A percentile compares a stretch with the other conserved stretches of the same genome.
These are phyloP conservation scores for Thymus quinquecostatus DNA, from an alignment of 257 asterid genomes.

Conservation along the genomic window DNA sequence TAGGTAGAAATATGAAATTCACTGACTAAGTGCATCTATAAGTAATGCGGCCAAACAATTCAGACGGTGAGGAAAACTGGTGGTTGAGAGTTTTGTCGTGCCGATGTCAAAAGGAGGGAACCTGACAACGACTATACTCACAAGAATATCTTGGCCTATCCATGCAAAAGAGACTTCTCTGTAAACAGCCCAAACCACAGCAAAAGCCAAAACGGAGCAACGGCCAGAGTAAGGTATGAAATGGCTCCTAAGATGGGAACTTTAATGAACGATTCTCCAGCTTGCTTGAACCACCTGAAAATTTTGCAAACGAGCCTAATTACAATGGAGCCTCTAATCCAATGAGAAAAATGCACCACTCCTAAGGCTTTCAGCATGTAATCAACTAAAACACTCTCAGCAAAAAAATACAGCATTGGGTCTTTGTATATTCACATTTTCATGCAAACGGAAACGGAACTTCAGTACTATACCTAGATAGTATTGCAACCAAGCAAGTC, in stretches of 20 bases:
- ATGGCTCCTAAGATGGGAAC: constrained; percentile 41
- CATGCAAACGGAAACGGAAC: constrained; percentile 13
- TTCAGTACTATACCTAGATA: constrained; percentile 57
- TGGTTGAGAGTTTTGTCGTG: neutral
- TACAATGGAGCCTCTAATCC: neutral
- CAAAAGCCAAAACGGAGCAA: constrained; percentile 89
- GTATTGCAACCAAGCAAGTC: constrained; percentile 76
- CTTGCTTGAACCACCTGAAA: constrained; percentile 48
- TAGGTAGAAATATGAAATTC: neutral
- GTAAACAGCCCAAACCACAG: constrained; percentile 81
- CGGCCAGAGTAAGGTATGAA: constrained; percentile 80
- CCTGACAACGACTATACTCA: constrained; percentile 40
- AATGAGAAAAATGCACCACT: constrained; percentile 9
- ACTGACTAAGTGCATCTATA: neutral
- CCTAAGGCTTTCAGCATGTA: neutral
- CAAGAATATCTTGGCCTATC: constrained; percentile 96
- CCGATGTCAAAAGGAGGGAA: constrained; percentile 9
- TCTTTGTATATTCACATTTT: neutral
- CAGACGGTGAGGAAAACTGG: neutral
- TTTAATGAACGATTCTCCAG: constrained; percentile 44
- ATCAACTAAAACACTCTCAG: neutral
- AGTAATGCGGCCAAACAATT: neutral
- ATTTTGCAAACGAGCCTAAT: neutral
- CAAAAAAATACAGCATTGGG: constrained; percentile 1
- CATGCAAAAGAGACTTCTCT: constrained; percentile 71